phyloP scores from a whole-genome alignment of 2,329 filamentous ascomycete species.

The Pseudocercospora fijiensis region DNA sequence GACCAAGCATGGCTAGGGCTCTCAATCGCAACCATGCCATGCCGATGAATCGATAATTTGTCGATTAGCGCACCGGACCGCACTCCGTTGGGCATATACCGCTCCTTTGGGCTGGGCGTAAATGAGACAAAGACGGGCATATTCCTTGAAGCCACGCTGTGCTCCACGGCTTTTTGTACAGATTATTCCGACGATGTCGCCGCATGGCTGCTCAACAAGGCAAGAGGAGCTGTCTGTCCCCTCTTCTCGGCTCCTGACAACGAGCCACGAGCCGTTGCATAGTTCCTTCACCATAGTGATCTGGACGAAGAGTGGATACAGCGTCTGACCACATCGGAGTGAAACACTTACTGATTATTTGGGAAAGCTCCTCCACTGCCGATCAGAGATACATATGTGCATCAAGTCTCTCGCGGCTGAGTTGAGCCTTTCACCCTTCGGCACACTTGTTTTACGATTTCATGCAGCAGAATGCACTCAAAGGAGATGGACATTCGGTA shows the following conservation, averaged over 20 bases:
- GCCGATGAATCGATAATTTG: background rate
- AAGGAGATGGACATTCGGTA: background rate
- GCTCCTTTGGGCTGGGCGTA: background rate
- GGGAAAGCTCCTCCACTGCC: too few relatives aligned
- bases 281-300: background rate
- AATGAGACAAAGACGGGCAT: background rate
- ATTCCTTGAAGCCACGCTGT: background rate
- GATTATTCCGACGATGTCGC: background rate
- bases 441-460: too few relatives aligned
- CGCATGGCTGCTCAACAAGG: background rate
- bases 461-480: background rate
- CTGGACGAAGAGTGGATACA: background rate
- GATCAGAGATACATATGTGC: too few relatives aligned
- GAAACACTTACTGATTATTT: too few relatives aligned
- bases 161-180: background rate
- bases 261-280: background rate
- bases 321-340: too few relatives aligned
- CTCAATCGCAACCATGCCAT: slow-evolving; percentile 1
- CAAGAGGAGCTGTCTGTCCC: background rate
- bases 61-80: slow-evolving; percentile 3
- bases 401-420: too few relatives aligned
- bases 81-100: background rate
- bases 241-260: background rate
- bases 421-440: too few relatives aligned
- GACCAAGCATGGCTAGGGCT: background rate